Base-by-base conservation (phyloP, 257 asterid species). In the Knoxia roxburghii region DNA sequence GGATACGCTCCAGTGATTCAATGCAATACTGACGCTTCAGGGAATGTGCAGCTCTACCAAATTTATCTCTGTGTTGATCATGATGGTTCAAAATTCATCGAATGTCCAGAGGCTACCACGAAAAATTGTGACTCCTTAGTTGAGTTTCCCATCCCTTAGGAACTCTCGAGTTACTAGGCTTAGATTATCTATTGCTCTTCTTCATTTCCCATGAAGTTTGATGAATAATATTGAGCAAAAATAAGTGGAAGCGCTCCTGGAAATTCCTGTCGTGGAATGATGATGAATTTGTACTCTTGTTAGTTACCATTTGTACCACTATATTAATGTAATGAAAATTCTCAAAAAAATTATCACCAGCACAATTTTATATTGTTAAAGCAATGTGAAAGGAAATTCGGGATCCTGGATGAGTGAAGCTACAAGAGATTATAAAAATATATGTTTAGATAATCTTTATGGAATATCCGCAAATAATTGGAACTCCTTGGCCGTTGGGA, bases 1-100 rank as follows among this genome's bases (percentile, higher is more conserved):
- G 75, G 76, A 0, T 46, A 23, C 23, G n/a, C 9, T 17, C 75
- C 77, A 2, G 49, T 49, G 51, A 61, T 81, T 57, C 58, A 81
- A 53, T 77, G 83, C 81, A 81, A 77, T 27, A 20, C 5, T 6
- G 82, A 81, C 46, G 30, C 67, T 45, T 66, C 70, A 4, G 66
- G 79, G 7, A 75, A 72, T 54, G 40, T 13, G 66, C 68, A 73
- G 58, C 53, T 77, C 2, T 70, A 57, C 61, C 80, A 81, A 52
- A 57, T 81, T 39, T 72, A 72, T 61, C 39, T 72, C 6, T 78
- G 85, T 33, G 76, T 70, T 30, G 76, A 77, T 53, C 35, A 55
- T 7, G 64, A 76, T 62, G 81, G 71, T 20, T 60, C 69, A 3
- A 52, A 66, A 13, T n/a, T 77, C n/a, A 73, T 73, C 9, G 49